A percentile compares a stretch with the other conserved stretches of the same genome.
phyloP scores from a whole-genome alignment of 2,329 filamentous ascomycete species.

The Cladophialophora immunda region DNA sequence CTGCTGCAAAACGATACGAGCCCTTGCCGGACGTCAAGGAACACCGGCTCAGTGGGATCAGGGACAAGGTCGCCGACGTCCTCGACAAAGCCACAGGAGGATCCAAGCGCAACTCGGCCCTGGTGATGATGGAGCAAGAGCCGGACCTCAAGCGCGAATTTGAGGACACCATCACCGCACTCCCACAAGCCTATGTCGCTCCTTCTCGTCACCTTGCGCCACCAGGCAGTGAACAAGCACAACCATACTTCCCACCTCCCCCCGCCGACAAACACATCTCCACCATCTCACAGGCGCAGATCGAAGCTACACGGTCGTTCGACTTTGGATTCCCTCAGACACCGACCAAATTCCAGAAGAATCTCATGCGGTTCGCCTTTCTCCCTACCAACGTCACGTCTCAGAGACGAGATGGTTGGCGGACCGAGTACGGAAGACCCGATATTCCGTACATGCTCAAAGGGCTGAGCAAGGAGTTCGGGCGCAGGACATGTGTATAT shows the following conservation, averaged over 20 bases:
- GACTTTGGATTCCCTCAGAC: slow-evolving; percentile 84
- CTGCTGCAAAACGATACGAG: slow-evolving; percentile 70
- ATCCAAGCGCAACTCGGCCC: slow-evolving; percentile 82
- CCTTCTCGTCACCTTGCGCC: slow-evolving; percentile 36
- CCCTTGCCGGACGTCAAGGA: slow-evolving; percentile 49
- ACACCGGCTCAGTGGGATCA: slow-evolving; percentile 66
- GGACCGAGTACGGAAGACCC: slow-evolving; percentile 89
- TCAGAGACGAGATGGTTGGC: slow-evolving; percentile 74
- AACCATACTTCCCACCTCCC: slow-evolving; percentile 35
- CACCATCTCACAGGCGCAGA: slow-evolving; percentile 35
- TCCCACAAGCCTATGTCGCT: slow-evolving; percentile 65
- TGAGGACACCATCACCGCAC: slow-evolving; percentile 82
- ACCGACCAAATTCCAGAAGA: slow-evolving; percentile 88
- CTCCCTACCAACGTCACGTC: slow-evolving; percentile 55
- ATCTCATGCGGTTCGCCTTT: slow-evolving; percentile 88
- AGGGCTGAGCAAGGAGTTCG: slow-evolving; percentile 82
- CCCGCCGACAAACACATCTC: slow-evolving; percentile 31
- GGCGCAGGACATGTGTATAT: slow-evolving; percentile 84
- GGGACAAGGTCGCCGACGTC: slow-evolving; percentile 87
- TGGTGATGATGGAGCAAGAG: slow-evolving; percentile 80
- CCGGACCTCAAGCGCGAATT: slow-evolving; percentile 72
- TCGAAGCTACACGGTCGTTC: slow-evolving; percentile 56
- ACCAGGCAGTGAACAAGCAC: slow-evolving; percentile 3
- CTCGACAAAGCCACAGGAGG: slow-evolving; percentile 77
- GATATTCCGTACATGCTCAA: slow-evolving; percentile 87